Conservation (phyloP, 2,329 filamentous ascomycete species). For the Cadophora sp. region DNA sequence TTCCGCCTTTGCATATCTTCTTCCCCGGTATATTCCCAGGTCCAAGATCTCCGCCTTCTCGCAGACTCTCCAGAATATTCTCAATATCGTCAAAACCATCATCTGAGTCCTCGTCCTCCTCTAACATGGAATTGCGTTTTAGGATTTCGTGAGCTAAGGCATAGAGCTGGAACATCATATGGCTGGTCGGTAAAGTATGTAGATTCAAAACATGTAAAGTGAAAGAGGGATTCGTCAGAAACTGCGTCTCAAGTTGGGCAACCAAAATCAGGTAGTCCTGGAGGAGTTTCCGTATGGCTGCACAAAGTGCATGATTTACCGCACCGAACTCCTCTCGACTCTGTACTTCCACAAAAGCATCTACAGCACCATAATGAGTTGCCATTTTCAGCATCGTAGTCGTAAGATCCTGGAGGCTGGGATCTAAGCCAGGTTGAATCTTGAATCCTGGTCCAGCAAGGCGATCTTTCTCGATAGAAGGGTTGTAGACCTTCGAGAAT, state of each 20-base stretch:
- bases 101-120: slow-evolving; percentile 73
- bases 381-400: slow-evolving; percentile 92
- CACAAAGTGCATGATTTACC: slow-evolving; percentile 94
- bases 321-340: slow-evolving; percentile 91
- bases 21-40: slow-evolving; percentile 82
- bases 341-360: slow-evolving; percentile 93
- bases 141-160: slow-evolving; percentile 86
- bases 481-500: slow-evolving; percentile 83
- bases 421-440: slow-evolving; percentile 84
- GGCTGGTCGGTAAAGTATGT: slow-evolving; percentile 86
- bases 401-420: slow-evolving; percentile 87
- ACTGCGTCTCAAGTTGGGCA: slow-evolving; percentile 91
- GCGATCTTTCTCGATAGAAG: slow-evolving; percentile 83
- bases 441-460: slow-evolving; percentile 83
- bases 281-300: slow-evolving; percentile 88
- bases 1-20: slow-evolving; percentile 96
- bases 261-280: slow-evolving; percentile 95
- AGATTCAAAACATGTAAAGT: slow-evolving; percentile 93
- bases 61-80: slow-evolving; percentile 87
- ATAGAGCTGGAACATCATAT: slow-evolving; percentile 92
- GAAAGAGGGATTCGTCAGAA: slow-evolving; percentile 86
- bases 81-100: slow-evolving; percentile 81
- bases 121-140: slow-evolving; percentile 85
- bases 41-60: slow-evolving; percentile 83
- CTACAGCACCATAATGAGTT: slow-evolving; percentile 88